Base-by-base conservation (phyloP, 192 early-diverging fungal species). In the Coemansia sp. region DNA sequence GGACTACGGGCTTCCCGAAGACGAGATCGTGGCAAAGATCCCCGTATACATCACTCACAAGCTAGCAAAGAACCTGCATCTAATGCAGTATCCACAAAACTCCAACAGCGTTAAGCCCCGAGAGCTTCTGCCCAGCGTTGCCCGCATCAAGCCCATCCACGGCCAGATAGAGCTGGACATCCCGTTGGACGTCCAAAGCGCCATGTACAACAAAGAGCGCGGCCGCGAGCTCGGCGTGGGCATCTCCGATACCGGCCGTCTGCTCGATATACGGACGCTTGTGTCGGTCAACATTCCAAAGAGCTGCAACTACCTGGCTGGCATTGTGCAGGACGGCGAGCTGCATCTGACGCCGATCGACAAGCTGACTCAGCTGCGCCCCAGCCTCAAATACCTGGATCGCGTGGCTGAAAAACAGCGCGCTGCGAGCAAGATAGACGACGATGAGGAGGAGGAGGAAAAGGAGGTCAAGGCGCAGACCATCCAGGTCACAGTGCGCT, bases 361-460 rank as follows among this genome's bases (percentile, higher is more conserved):
- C 10, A 81, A 87, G 30, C 67, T 86, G 4, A 80, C 94, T 11
- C 95, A 97, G 72, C 72, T 98, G 61, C 88, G 92, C 1, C 94
- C 96, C 10, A 89, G 86, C 22, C 85, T 98, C 36, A 88, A 87
- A 58, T 96, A 98, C 70, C 75, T 96, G 25, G 94, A 97, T 64
- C 88, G 90, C 67, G 93, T 95, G 67, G 85, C 86, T 28, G 92
- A 94, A 48, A 96, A 94, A 65, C 78, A 69, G 29, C 58, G 32
- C 53, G 86, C 84, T 24, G 86, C 88, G 6, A 84, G 69, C 55
- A 88, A 89, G 58, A 75, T 87, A 64, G 84, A 87, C 61, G 83
- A 88, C 20, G 89, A 91, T 25, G 88, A 88, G 9, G 85, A 83
- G 18, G 85, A 89, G 30, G 83, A 85, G n/a, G 69, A 81, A 10